Percentiles rank a stretch among this genome's conserved stretches.
These are phyloP conservation scores for Heliamphora pulchella DNA, from an alignment of 179 eudicot genomes.

Conservation along the genomic window DNA sequence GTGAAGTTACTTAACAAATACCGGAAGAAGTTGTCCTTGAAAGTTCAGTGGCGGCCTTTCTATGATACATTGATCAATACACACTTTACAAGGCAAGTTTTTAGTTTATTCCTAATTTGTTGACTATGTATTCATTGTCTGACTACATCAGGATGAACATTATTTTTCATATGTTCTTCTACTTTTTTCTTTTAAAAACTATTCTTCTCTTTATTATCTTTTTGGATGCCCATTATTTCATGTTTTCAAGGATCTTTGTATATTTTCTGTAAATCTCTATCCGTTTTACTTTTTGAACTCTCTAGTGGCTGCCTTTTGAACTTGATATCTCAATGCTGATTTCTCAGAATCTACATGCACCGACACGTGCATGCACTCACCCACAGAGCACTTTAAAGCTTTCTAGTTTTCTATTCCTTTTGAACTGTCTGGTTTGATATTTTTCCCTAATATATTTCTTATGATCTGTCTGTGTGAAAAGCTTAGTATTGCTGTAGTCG, in stretches of 20 bases:
- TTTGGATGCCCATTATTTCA: neutral
- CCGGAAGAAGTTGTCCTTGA: slow-evolving; percentile 67
- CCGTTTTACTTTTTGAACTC: neutral
- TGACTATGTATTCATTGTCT: neutral
- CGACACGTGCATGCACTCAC: no score
- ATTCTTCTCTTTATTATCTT: neutral
- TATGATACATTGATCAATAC: slow-evolving; percentile 73
- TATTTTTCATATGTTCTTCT: neutral
- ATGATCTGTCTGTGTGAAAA: neutral
- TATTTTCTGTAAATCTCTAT: neutral
- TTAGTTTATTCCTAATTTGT: neutral
- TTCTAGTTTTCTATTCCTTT: neutral
- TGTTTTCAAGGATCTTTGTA: neutral
- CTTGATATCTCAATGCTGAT: neutral
- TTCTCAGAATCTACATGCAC: neutral
- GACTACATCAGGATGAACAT: neutral
- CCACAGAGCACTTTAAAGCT: neutral
- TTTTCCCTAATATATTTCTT: neutral
- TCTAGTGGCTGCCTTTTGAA: neutral
- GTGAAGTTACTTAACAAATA: slow-evolving; percentile 70
- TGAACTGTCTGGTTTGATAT: neutral
- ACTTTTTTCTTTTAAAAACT: neutral
- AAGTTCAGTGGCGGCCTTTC: slow-evolving; percentile 77
- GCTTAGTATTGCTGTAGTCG: neutral
- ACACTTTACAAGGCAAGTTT: slow-evolving; percentile 70